These are phyloP conservation scores for Elaeis guineensis DNA, from an alignment of 176 grass and related monocot genomes.

Conservation along the genomic window DNA sequence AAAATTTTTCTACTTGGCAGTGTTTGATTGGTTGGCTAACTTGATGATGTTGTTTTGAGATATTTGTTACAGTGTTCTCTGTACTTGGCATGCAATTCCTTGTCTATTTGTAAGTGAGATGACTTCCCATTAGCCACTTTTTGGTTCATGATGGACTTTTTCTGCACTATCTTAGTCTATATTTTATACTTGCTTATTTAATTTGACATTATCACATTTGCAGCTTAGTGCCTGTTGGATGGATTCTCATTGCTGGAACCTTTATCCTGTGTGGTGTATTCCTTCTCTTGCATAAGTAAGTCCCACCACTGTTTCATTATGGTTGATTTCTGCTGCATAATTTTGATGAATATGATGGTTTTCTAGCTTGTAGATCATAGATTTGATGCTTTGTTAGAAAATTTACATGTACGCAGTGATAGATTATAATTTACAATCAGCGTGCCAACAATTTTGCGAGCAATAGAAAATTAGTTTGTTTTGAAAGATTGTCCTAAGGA, in stretches of 20 bases:
- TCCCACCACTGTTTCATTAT: not conserved
- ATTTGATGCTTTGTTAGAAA: too few relatives aligned
- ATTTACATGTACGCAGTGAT: too few relatives aligned
- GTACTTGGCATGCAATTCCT: slow-evolving; percentile 41
- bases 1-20: too few relatives aligned
- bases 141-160: too few relatives aligned
- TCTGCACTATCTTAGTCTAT: too few relatives aligned
- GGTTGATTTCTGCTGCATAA: not conserved
- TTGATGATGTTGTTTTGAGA: too few relatives aligned
- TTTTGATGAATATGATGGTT: not conserved
- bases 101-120: slow-evolving; percentile 43
- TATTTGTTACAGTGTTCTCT: slow-evolving; percentile 47
- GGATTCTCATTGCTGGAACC: slow-evolving; percentile 49
- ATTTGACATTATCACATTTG: not conserved
- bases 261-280: slow-evolving; percentile 53
- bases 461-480: too few relatives aligned
- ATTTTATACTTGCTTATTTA: too few relatives aligned
- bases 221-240: slow-evolving; percentile 52
- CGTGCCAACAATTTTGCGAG: too few relatives aligned
- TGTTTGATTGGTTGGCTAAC: not conserved
- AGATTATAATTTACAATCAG: too few relatives aligned
- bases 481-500: too few relatives aligned
- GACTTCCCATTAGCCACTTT: not conserved
- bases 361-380: too few relatives aligned
- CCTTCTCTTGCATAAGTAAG: slow-evolving; percentile 69